Evolutionary conservation across 129 eudicot species (phyloP), one percentile per base, ranked within the genome.

Genomic region (Helianthus tuberosus): DNA sequence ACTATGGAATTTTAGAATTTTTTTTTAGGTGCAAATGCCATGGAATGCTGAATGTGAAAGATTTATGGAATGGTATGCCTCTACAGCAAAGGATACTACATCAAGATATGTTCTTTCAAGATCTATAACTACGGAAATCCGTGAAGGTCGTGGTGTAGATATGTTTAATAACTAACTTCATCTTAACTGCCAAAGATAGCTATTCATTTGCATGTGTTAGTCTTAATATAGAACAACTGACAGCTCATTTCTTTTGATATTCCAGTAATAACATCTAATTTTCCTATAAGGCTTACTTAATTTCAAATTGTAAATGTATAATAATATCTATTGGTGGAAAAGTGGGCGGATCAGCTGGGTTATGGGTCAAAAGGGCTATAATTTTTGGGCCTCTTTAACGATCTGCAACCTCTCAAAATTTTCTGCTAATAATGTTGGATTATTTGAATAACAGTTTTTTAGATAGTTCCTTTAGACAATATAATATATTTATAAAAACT

Each of bases 61-160:
- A 62, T 95, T 95, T 80, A 95, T 95, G 99, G 99, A 95, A 82
- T 87, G 99, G 11, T 95, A 95, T 83, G 99, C 99, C 70, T 97
- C 99, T 41, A 91, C 99, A 29, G 99, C 99, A 8, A 95, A 95
- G 89, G 99, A 95, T 84, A 96, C 91, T 83, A 97, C 99, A 23
- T 95, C 99, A 47, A 88, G 99, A 77, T 97, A 94, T 78, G 99
- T 94, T 27, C 97, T 94, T 68, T 95, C 99, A 68, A 86, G 99
- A 79, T 95, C 99, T 48, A 95, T 95, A 97, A 95, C 99, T 16
- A 95, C 91, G 99, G 99, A 95, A 84, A 95, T 95, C 66, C 88
- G 99, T 10, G 99, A 95, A 89, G 99, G 99, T 48, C 99, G 99
- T 83, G 99, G 99, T 85, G 99, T 95, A 77, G 99, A 97, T 95